Evolutionary conservation across 2,329 filamentous ascomycete genomes (phyloP).

Genomic region (Akanthomyces uredinophilus): DNA sequence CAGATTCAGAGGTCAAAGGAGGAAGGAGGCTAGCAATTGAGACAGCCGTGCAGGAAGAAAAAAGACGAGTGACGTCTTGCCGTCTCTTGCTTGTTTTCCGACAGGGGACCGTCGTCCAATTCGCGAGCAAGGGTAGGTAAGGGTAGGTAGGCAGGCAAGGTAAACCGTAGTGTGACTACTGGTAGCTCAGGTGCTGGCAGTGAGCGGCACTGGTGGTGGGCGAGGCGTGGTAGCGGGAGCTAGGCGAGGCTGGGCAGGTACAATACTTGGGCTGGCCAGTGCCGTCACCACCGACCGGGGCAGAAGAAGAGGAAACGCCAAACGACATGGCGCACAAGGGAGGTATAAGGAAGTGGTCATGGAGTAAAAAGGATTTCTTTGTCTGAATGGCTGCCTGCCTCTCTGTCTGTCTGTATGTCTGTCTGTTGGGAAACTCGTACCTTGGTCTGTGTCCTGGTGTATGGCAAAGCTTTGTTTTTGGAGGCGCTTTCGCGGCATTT

Average conservation of each 20-base stretch:
- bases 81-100: not conserved
- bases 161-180: not conserved
- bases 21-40: not conserved
- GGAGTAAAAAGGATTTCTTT: not conserved
- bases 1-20: not conserved
- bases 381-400: not conserved
- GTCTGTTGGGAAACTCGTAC: conserved; percentile 15
- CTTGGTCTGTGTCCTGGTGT: conserved; percentile 26
- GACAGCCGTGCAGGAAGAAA: not conserved
- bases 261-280: not conserved
- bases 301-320: not conserved
- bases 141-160: not conserved
- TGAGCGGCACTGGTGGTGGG: not conserved
- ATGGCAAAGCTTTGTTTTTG: conserved; percentile 31
- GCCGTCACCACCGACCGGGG: conserved; percentile 3
- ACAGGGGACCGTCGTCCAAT: conserved; percentile 2
- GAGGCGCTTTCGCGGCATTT: conserved; percentile 29
- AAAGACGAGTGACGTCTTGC: conserved; percentile 4
- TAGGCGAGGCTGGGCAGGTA: not conserved
- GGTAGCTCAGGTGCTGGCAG: too few species aligned
- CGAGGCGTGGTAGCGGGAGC: not conserved
- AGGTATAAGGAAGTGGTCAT: not conserved
- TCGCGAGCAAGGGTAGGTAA: conserved; percentile 1
- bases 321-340: not conserved
- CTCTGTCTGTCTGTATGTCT: not conserved